These are phyloP conservation scores for Colletotrichum sp. DNA, from an alignment of 2,329 filamentous ascomycete genomes.

Conservation along the genomic window DNA sequence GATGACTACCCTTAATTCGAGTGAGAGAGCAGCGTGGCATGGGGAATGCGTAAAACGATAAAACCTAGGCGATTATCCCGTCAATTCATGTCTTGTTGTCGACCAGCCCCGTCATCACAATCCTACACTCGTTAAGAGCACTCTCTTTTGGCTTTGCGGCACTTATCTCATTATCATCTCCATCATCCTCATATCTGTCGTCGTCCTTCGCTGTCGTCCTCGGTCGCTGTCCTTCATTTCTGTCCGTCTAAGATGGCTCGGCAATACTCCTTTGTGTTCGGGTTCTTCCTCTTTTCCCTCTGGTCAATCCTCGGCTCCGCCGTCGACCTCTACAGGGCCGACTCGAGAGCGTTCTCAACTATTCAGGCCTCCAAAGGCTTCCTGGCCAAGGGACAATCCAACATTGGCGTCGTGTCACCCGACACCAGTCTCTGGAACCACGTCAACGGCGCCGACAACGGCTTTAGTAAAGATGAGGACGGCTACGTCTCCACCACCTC, in stretches of 20 bases:
- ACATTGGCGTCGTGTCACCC: background rate
- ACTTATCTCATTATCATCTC: background rate
- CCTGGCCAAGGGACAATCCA: background rate
- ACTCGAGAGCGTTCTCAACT: background rate
- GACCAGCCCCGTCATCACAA: background rate
- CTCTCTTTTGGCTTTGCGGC: background rate
- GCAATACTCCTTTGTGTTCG: background rate
- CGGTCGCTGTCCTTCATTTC: rapidly evolving
- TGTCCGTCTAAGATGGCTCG: background rate
- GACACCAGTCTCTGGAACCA: background rate
- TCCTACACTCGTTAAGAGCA: background rate
- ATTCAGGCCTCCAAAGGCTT: background rate
- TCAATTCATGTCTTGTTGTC: background rate
- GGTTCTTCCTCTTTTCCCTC: background rate
- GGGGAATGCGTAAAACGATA: background rate
- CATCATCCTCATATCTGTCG: background rate
- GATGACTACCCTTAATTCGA: rapidly evolving
- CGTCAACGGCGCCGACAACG: background rate
- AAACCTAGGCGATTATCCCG: background rate
- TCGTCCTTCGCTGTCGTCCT: background rate
- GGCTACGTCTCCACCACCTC: background rate
- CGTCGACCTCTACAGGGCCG: background rate
- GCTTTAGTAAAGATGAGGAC: background rate
- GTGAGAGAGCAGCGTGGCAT: background rate
- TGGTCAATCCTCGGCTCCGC: background rate